phyloP scores from a whole-genome alignment of 306 rosid species.

The Arachis hypogaea region DNA sequence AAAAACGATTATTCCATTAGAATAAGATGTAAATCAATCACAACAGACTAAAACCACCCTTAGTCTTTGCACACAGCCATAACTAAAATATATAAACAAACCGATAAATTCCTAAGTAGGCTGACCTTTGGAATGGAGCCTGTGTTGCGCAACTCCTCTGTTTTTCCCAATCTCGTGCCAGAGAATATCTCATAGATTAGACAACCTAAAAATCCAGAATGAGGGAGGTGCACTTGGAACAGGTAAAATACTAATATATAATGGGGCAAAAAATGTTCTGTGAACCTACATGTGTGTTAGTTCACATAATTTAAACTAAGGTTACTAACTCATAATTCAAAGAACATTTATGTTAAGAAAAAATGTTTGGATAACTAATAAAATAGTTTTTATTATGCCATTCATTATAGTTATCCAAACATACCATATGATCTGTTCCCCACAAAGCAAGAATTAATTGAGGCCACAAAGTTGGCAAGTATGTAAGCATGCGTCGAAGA shows the following conservation, averaged over 20 bases:
- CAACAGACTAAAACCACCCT: slow-evolving; percentile 28
- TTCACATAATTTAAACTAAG: slow-evolving; percentile 31
- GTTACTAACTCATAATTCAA: slow-evolving; percentile 8
- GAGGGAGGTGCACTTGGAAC: slow-evolving; percentile 17
- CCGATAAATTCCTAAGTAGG: slow-evolving; percentile 25
- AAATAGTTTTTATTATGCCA: no score
- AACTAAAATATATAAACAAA: slow-evolving; percentile 14
- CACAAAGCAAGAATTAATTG: slow-evolving; percentile 42
- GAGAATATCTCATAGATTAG: slow-evolving; percentile 94
- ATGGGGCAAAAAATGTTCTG: slow-evolving; percentile 31
- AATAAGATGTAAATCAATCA: slow-evolving; percentile 39
- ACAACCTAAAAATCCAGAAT: slow-evolving; percentile 67
- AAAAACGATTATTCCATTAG: slow-evolving; percentile 48
- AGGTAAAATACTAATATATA: not conserved
- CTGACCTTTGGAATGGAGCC: slow-evolving; percentile 91
- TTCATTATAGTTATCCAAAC: no score
- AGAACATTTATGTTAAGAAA: slow-evolving; percentile 9
- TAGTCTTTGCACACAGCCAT: slow-evolving; percentile 8
- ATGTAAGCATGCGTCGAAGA: slow-evolving; percentile 36
- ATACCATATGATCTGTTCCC: slow-evolving; percentile 15
- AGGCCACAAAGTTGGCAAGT: slow-evolving; percentile 55
- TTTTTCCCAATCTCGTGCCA: slow-evolving; percentile 79
- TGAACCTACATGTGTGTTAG: slow-evolving; percentile 23
- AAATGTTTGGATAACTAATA: not conserved
- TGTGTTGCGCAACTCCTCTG: slow-evolving; percentile 94